These are phyloP conservation scores for Priceomyces haplophilus DNA, from an alignment of 805 yeast genomes.

Conservation along the genomic window DNA sequence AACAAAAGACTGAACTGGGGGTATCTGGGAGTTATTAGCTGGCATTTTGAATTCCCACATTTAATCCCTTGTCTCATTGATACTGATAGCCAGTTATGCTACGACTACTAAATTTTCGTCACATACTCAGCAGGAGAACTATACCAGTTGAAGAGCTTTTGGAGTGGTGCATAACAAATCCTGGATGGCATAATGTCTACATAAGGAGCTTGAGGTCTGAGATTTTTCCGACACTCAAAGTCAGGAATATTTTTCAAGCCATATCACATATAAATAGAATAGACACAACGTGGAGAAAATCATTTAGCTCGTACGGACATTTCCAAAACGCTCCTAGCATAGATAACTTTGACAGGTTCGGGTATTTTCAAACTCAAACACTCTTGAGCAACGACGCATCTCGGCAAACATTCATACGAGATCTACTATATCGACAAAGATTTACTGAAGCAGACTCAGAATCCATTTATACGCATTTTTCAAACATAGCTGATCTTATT, in stretches of 20 bases:
- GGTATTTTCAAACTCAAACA: background rate
- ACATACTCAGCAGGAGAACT: constrained; percentile 2
- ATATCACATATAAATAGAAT: background rate
- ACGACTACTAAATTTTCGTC: constrained; percentile 5
- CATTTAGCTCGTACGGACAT: background rate
- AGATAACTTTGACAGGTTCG: background rate
- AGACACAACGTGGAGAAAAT: background rate
- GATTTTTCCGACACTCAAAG: constrained; percentile 4
- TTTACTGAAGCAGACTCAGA: constrained; percentile 9
- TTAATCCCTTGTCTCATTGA: no score
- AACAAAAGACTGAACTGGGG: background rate
- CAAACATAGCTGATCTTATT: constrained; percentile 21
- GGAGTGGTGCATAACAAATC: constrained; percentile 7
- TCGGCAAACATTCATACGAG: constrained; percentile 13
- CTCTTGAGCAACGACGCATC: background rate
- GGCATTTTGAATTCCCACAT: no score
- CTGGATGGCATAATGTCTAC: constrained; percentile 7
- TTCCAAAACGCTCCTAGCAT: background rate
- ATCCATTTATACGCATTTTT: constrained; percentile 16
- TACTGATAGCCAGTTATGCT: constrained; percentile 6
- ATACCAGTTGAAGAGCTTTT: constrained; percentile 5
- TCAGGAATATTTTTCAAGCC: background rate
- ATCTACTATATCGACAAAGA: constrained; percentile 7
- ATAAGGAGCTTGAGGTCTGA: constrained; percentile 6
- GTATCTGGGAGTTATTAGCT: background rate